Conservation (phyloP, 1,284 basidiomycete species). For the Butyriboletus appendiculatus region DNA sequence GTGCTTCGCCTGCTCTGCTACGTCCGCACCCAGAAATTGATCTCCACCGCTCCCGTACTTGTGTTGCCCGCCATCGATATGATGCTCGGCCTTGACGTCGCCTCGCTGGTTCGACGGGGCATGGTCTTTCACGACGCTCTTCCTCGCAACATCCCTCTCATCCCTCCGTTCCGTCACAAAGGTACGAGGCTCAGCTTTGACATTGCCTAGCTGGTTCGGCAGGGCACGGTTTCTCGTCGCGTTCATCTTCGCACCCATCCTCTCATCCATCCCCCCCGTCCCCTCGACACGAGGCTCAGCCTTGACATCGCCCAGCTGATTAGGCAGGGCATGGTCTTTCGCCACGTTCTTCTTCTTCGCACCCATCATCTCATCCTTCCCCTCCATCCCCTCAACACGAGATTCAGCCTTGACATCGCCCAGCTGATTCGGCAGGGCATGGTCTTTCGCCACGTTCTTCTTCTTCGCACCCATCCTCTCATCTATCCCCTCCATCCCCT, state of each 20-base stretch:
- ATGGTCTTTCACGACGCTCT: neutral
- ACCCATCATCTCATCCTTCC: neutral
- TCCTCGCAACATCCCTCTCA: neutral
- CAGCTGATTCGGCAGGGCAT: neutral
- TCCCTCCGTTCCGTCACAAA: neutral
- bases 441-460: neutral
- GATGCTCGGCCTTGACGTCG: neutral
- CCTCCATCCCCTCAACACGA: neutral
- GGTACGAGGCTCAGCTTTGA: neutral
- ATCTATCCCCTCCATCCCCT: neutral
- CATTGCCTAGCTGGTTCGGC: too few species aligned
- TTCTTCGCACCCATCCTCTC: neutral
- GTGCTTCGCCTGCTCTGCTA: neutral
- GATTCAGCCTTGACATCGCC: neutral
- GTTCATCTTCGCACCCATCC: too few species aligned
- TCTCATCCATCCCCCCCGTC: too few species aligned
- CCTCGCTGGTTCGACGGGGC: neutral
- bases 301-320: too few species aligned
- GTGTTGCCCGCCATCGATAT: neutral
- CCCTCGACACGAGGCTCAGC: too few species aligned
- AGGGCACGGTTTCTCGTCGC: too few species aligned
- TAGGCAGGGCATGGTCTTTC: neutral
- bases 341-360: neutral
- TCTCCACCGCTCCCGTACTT: neutral
- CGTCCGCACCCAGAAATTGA: neutral